Conservation (phyloP, 306 rosid genomes). For the Glycine tomentella region DNA sequence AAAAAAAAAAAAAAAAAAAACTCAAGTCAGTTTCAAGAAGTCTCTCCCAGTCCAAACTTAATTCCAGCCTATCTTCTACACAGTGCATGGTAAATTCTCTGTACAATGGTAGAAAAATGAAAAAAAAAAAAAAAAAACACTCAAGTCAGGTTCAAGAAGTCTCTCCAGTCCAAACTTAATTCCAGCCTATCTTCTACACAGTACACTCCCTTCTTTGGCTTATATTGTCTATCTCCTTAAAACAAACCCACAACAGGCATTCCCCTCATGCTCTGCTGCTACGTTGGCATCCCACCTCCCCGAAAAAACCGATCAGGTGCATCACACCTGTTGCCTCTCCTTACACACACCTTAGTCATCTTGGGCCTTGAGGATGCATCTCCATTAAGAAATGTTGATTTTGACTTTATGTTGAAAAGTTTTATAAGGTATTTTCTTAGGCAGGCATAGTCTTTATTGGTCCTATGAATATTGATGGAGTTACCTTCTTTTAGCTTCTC, state of each 20-base stretch:
- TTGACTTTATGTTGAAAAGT: conserved; percentile 18
- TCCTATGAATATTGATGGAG: background rate
- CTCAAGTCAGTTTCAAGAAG: too few relatives aligned
- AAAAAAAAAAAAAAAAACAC: background rate
- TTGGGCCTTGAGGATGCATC: background rate
- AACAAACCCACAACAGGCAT: too few relatives aligned
- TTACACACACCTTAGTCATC: background rate
- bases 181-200: background rate
- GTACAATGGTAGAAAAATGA: background rate
- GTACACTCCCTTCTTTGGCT: background rate
- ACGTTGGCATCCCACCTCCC: too few relatives aligned
- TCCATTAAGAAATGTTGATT: conserved; percentile 23
- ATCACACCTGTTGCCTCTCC: too few relatives aligned
- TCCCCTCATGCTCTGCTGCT: too few relatives aligned
- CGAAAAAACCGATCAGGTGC: too few relatives aligned
- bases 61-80: too few relatives aligned
- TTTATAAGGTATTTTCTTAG: conserved; percentile 2
- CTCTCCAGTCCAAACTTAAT: background rate
- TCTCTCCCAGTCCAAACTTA: too few relatives aligned
- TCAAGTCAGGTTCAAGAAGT: background rate
- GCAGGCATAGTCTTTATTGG: background rate
- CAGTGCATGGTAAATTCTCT: too few relatives aligned
- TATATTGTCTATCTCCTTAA: too few relatives aligned
- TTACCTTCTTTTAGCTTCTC: conserved; percentile 3
- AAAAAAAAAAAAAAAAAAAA: too few relatives aligned